Evolutionary conservation across 345 rosid species (phyloP), one percentile per base, ranked within the genome.

Genomic region (Geranium rotundifolium): DNA sequence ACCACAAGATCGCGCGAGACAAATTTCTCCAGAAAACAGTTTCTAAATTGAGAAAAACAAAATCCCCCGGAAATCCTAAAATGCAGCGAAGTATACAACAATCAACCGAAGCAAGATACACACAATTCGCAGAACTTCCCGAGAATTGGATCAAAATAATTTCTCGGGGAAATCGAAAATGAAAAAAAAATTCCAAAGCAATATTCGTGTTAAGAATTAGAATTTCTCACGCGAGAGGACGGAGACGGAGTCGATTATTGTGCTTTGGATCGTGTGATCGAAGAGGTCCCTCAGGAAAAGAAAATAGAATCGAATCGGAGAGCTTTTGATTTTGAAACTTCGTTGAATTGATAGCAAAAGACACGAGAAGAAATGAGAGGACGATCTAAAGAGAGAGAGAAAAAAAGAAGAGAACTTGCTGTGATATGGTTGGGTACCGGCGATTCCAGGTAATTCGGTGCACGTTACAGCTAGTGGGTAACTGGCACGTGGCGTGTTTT

Each of bases 401-500:
- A 60, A 69, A 34, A 54, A 29, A 65, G 56, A 54, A n/a, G n/a
- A n/a, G n/a, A n/a, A n/a, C 76, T 69, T 65, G 76, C 76, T 70
- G 79, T 74, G 69, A 57, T 77, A 60, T 63, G 77, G 81, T 78
- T 85, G 91, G 87, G 59, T 72, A 80, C 89, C 81, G 91, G 88
- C 83, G 80, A 70, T 78, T 80, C 81, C 91, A 86, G 86, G 87
- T 81, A 76, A 84, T 34, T n/a, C n/a, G n/a, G n/a, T n/a, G n/a
- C n/a, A n/a, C n/a, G n/a, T n/a, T n/a, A n/a, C n/a, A n/a, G n/a
- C n/a, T n/a, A n/a, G n/a, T n/a, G 37, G 3, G 37, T 31, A 31
- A 31, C 7, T 46, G 73, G 73, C 77, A 75, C 84, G 84, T 79
- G 79, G 80, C 67, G 7, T 1, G 1, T 15, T 61, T 0, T 62